Percentiles rank a stretch among this genome's conserved stretches.
These are phyloP conservation scores for Ophiostoma piceae DNA, from an alignment of 2,329 filamentous ascomycete genomes.

Conservation along the genomic window DNA sequence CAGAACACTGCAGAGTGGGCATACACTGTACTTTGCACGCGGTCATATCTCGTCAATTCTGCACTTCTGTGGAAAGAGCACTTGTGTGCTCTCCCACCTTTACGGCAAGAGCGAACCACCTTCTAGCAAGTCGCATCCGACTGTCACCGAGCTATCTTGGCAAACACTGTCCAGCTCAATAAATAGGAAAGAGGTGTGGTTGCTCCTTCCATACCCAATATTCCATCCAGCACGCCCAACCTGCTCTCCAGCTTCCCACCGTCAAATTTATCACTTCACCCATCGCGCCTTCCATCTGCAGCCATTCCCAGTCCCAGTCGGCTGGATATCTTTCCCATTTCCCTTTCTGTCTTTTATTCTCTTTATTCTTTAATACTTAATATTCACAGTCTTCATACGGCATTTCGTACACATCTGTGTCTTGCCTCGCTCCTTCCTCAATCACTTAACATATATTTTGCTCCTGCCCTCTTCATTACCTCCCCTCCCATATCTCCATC, in stretches of 20 bases:
- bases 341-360: neutral
- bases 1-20: neutral
- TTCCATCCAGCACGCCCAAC: neutral
- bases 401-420: neutral
- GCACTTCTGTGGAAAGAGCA: neutral
- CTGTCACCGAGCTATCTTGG: constrained; percentile 20
- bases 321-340: constrained; percentile 19
- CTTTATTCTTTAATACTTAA: neutral
- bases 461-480: constrained; percentile 12
- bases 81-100: constrained; percentile 2
- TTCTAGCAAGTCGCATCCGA: constrained; percentile 10
- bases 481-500: neutral
- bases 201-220: constrained; percentile 15
- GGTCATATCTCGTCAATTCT: neutral
- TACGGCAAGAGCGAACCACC: constrained; percentile 11
- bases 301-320: constrained; percentile 15
- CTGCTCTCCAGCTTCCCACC: neutral
- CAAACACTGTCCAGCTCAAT: neutral
- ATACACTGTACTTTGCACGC: neutral
- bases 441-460: constrained; percentile 14
- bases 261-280: constrained; percentile 16
- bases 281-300: constrained; percentile 18
- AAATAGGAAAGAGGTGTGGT: constrained; percentile 19
- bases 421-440: constrained; percentile 1
- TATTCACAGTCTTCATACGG: neutral